These are phyloP conservation scores for Arctostaphylos glauca DNA, from an alignment of 148 eudicot genomes.

Conservation along the genomic window DNA sequence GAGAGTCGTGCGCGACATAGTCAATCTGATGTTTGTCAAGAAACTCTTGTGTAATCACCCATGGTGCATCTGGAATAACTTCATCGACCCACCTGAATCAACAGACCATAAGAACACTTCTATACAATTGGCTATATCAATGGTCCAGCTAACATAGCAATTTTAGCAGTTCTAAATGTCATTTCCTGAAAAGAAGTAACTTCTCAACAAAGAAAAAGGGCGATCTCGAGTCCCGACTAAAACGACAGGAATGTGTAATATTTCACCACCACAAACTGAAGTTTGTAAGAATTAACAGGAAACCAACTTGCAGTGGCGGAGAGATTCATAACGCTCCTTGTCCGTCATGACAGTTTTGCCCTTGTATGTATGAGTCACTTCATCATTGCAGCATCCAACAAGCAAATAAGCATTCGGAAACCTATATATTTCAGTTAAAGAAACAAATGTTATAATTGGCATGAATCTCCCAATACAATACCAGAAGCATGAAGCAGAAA, in stretches of 20 bases:
- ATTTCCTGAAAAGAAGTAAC: no score
- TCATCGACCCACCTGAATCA: slow-evolving; percentile 79
- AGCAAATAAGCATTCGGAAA: slow-evolving; percentile 66
- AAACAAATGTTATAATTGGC: neutral
- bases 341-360: slow-evolving; percentile 81
- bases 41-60: slow-evolving; percentile 63
- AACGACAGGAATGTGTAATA: neutral
- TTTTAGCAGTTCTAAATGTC: no score
- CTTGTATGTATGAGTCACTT: slow-evolving; percentile 59
- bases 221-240: neutral
- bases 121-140: no score
- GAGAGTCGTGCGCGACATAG: slow-evolving; percentile 75
- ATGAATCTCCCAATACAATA: neutral
- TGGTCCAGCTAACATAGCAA: no score
- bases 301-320: slow-evolving; percentile 73
- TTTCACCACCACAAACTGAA: neutral
- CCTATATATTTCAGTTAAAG: slow-evolving; percentile 23
- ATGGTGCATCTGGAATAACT: slow-evolving; percentile 83
- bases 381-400: slow-evolving; percentile 81
- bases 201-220: neutral
- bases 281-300: neutral
- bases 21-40: slow-evolving; percentile 67
- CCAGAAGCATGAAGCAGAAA: slow-evolving; percentile 7
- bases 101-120: no score
- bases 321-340: slow-evolving; percentile 67